phyloP scores from a whole-genome alignment of 1,284 basidiomycete genomes.

The Melampsora abietis-canadensis region DNA sequence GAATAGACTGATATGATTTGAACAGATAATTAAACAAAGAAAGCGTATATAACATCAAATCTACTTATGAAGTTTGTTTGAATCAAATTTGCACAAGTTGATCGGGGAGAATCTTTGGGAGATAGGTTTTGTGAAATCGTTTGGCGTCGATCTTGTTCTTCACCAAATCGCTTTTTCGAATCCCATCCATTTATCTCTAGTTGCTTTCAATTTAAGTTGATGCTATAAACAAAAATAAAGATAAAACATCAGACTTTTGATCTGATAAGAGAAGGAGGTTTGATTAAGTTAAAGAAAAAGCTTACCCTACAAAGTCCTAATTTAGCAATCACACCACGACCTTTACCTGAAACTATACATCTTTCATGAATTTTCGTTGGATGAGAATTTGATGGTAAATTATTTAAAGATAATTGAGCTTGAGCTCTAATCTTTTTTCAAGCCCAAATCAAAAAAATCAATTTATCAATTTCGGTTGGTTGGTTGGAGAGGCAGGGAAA shows the following conservation, averaged over 20 bases:
- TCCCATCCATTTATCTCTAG: constrained; percentile 40
- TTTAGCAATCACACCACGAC: constrained; percentile 41
- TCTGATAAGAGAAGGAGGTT: too few species aligned
- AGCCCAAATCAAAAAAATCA: neutral
- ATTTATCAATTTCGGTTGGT: neutral
- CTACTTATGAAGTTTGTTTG: too few species aligned
- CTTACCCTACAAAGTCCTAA: constrained; percentile 38
- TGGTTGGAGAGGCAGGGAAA: too few species aligned
- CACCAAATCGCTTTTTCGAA: constrained; percentile 43
- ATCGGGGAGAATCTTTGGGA: too few species aligned
- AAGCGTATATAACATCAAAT: too few species aligned
- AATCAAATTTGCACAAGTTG: too few species aligned
- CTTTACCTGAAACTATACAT: constrained; percentile 39
- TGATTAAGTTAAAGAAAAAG: neutral
- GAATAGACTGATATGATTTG: too few species aligned
- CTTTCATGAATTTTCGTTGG: constrained; percentile 43
- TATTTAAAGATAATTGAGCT: constrained; percentile 42
- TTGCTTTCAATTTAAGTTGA: constrained; percentile 41
- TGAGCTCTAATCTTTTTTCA: constrained; percentile 29
- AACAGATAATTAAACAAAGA: too few species aligned
- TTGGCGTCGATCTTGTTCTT: too few species aligned
- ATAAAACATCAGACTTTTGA: too few species aligned
- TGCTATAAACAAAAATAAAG: constrained; percentile 17
- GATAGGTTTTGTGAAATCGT: too few species aligned
- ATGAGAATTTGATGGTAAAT: constrained; percentile 40